Conservation (phyloP, 805 yeast genomes). For the Wickerhamomyces hampshirensis region DNA sequence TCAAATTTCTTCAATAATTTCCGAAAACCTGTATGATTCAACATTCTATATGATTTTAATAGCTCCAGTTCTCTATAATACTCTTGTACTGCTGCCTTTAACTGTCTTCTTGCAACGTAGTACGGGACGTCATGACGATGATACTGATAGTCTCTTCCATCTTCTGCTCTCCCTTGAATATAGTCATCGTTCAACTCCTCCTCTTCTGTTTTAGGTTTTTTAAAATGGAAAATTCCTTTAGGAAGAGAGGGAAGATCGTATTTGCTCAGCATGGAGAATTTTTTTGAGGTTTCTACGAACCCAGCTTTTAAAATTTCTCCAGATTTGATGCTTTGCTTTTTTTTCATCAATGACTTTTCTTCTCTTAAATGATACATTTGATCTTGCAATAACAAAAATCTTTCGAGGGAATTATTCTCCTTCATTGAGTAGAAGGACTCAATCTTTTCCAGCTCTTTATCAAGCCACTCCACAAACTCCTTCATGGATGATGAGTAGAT, state of each 20-base stretch:
- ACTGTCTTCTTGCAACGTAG: conserved; percentile 57
- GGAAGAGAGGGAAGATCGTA: conserved; percentile 41
- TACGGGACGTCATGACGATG: conserved; percentile 46
- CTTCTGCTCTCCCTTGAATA: conserved; percentile 20
- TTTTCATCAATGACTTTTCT: conserved; percentile 33
- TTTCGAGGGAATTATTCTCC: conserved; percentile 55
- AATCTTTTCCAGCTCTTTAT: conserved; percentile 53
- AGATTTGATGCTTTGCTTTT: conserved; percentile 3
- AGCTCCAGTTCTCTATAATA: conserved; percentile 70
- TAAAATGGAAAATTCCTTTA: conserved; percentile 21
- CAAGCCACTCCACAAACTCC: conserved; percentile 65
- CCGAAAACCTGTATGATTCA: conserved; percentile 85
- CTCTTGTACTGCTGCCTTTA: conserved; percentile 66
- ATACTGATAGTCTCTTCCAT: conserved; percentile 45
- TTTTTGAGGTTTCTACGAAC: conserved; percentile 12
- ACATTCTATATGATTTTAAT: conserved; percentile 60
- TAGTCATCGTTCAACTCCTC: conserved; percentile 11
- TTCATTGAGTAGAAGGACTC: conserved; percentile 54
- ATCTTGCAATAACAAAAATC: conserved; percentile 59
- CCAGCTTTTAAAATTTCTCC: conserved; percentile 15
- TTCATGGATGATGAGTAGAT: conserved; percentile 33
- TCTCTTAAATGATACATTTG: conserved; percentile 63
- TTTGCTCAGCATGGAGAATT: conserved; percentile 25
- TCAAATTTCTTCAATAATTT: conserved; percentile 90
- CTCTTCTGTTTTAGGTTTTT: background rate